phyloP scores from a whole-genome alignment of 805 yeast species.

The Suhomyces vadensis region DNA sequence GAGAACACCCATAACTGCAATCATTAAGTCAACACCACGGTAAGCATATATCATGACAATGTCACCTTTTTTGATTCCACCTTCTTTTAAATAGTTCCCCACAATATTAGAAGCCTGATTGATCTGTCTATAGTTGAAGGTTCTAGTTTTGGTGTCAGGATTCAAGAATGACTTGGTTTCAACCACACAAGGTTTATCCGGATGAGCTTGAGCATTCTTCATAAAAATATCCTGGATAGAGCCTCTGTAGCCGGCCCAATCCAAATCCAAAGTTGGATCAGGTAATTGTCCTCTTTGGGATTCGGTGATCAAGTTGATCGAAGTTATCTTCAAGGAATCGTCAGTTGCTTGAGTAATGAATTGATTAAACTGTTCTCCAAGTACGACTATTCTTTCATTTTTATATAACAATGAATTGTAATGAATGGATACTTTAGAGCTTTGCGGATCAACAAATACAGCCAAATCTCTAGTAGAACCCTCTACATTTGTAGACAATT shows the following conservation, averaged over 20 bases:
- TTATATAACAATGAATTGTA: conserved; percentile 80
- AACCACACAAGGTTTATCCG: conserved; percentile 87
- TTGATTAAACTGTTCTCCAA: conserved; percentile 72
- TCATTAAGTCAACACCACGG: conserved; percentile 94
- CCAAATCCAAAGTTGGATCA: conserved; percentile 82
- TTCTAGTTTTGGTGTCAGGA: conserved; percentile 56
- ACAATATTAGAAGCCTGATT: conserved; percentile 91
- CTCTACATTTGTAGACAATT: conserved; percentile 46
- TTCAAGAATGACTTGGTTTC: conserved; percentile 79
- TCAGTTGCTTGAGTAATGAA: conserved; percentile 41
- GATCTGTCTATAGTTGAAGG: conserved; percentile 83
- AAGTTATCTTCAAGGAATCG: conserved; percentile 50
- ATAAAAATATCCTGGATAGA: conserved; percentile 96
- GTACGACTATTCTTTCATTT: conserved; percentile 61
- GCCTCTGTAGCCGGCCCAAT: conserved; percentile 90
- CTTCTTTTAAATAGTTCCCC: conserved; percentile 79
- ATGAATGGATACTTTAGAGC: conserved; percentile 42
- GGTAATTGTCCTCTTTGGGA: conserved; percentile 67
- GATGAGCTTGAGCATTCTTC: conserved; percentile 78
- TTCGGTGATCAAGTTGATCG: conserved; percentile 67
- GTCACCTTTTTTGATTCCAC: conserved; percentile 88
- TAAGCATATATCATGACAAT: conserved; percentile 97
- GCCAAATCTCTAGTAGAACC: conserved; percentile 70
- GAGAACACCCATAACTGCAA: conserved; percentile 95
- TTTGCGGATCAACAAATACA: conserved; percentile 38